Evolutionary conservation across 73 alveolate genomes (phyloP), one percentile per base, ranked within the genome.

Genomic region (Symbiodinium pilosum): DNA sequence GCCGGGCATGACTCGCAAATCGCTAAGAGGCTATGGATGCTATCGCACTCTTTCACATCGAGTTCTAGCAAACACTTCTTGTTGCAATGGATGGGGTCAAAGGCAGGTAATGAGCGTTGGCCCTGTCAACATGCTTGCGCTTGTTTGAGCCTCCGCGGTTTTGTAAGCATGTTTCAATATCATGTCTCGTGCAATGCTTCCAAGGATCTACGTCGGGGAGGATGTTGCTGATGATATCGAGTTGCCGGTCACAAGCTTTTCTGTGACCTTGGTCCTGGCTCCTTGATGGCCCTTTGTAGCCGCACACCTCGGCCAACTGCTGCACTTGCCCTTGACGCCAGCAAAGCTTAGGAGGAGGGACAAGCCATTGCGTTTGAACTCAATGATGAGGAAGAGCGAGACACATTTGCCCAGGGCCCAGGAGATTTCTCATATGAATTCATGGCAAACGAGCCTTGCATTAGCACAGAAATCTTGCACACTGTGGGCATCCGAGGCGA

Each of bases 341-440:
- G 56, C 71, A 0, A n/a, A 32, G 24, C 81, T 43, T 38, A 91
- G 97, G 97, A 91, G 77, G 88, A 68, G 40, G 97, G 97, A 26
- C 97, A 91, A 42, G 97, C 97, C 9, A 91, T 91, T 32, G 97
- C 97, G 52, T 91, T 91, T 47, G 97, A 91, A n/a, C 87, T 91
- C 11, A 75, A 68, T 69, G 77, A 71, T n/a, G 97, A 91, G 6
- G 97, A 91, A 40, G 97, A 91, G 88, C 52, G 97, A 2, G 97
- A 91, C 64, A 91, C 97, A 52, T 91, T 91, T 91, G 97, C 54
- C 40, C 34, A 9, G 44, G 21, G 44, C 85, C 21, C 85, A 71
- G 43, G 43, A 30, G 40, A 69, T 83, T 18, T 83, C 26, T 38
- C 5, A 36, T 83, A 16, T 12, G 71, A 52, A 21, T 52, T 12